Base-by-base conservation (phyloP, 208 protist genomes). In the Borovskyia barvae region DNA sequence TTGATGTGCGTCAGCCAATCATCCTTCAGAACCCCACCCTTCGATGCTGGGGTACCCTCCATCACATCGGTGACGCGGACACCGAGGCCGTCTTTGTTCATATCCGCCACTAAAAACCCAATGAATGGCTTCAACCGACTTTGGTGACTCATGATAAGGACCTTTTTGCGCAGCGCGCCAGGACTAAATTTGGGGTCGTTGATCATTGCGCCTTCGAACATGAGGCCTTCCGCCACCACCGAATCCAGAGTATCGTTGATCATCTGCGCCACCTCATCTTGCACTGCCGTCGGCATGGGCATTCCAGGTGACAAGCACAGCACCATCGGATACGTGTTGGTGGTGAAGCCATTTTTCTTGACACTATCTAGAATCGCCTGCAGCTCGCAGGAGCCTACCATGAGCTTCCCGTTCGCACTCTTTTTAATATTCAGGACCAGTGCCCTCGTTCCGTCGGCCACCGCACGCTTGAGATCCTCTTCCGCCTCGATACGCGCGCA, bases 1-100 rank as follows among this genome's bases (percentile, higher is more conserved):
- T 90, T 90, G 60, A 95, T 78, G 73, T 95, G 88, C 8, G 88
- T 95, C 6, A 95, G 72, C 85, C 88, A 95, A 60, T 95, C 88
- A 58, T 95, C 86, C 66, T 85, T 90, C 35, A 81, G 28, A 17
- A 95, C 59, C 26, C 88, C 85, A 15, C 72, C 72, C 67, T 95
- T 95, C 28, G 84, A 75, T 43, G 88, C 88, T 14, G 88, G 88
- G 12, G 88, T 89, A 14, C 77, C 71, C 40, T 84, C 75, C 61
- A 92, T 66, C 33, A 95, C 85, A 64, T 91, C 76, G 9, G 88
- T 91, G 41, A 95, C 81, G 43, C 88, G 88, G 24, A 95, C 88
- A 17, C 88, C 88, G 29, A 95, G 76, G 29, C 85, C 85, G 60
- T 95, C 85, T 57, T 86, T 87, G 64, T 86, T 84, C 88, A 95